Base-by-base conservation (phyloP, 345 rosid species). In the Lagerstroemia speciosa region DNA sequence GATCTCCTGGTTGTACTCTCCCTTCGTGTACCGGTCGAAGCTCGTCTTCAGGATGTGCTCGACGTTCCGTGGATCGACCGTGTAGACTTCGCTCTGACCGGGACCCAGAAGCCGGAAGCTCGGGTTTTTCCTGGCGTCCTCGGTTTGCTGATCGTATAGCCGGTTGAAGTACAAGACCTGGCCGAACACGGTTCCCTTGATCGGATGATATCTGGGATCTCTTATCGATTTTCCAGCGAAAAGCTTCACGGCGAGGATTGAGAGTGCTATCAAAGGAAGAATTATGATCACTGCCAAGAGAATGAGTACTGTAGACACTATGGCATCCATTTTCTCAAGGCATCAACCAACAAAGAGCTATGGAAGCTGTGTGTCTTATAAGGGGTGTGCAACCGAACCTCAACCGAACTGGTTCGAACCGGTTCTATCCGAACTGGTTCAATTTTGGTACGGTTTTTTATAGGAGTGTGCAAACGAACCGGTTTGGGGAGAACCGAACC, bases 11-110 rank as follows among this genome's bases (percentile, higher is more conserved):
- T 71, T 66, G 17, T 11, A 19, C 11, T 30, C 43, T 4, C 98
- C 96, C 68, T 88, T 92, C 1, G 70, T 68, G 57, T 85, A 88
- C 32, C 62, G 73, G 11, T 82, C 83, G n/a, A 87, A 92, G 0
- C 70, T 79, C 6, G 87, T 76, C 72, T 85, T 87, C 41, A 87
- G 72, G 0, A 92, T 34, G 65, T 89, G 88, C 77, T 89, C 90
- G 1, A 92, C 73, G 76, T 89, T 92, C 14, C 85, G 77, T 16
- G 80, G 66, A 74, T 92, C 94, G 0, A 81, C 69, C 1, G 96
- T 88, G 78, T 70, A 80, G 8, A 86, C 7, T 53, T 76, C 78
- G 69, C 91, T 89, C 22, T 62, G 78, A 8, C 66, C 72, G 1
- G 77, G 78, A 2, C 71, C 72, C 7, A 92, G 83, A 62, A 89